Conservation (phyloP, 2,329 filamentous ascomycete species). For the Coleophoma eucalyptorum region DNA sequence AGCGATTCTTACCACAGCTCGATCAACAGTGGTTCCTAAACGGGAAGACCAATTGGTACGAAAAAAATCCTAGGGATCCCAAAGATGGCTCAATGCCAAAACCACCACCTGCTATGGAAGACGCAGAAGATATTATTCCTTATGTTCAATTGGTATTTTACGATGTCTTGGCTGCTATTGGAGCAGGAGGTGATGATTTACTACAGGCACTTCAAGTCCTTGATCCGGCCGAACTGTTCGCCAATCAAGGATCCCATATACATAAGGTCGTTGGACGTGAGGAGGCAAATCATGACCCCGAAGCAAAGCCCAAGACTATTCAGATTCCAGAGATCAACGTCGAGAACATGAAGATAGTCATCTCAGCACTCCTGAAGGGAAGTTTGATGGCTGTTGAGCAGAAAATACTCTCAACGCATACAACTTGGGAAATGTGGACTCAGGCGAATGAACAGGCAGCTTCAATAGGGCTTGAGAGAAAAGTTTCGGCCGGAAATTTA, state of each 20-base stretch:
- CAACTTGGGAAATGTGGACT: too few relatives aligned
- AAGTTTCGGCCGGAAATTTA: too few relatives aligned
- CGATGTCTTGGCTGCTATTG: conserved; percentile 23
- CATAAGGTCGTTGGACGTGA: background rate
- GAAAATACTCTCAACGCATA: too few relatives aligned
- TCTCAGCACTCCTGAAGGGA: background rate
- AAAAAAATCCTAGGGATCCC: conserved; percentile 7
- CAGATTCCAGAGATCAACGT: background rate
- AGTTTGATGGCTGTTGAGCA: too few relatives aligned
- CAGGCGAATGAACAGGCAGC: too few relatives aligned
- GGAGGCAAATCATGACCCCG: too few relatives aligned
- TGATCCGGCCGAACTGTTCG: background rate
- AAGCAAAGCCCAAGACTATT: background rate
- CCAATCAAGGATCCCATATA: background rate
- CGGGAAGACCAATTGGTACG: conserved; percentile 15
- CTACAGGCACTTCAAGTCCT: conserved; percentile 11
- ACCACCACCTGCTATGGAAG: too few relatives aligned
- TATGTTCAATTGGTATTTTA: conserved; percentile 22
- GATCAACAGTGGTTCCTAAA: conserved; percentile 19
- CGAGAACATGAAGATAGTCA: background rate
- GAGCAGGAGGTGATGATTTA: conserved; percentile 17
- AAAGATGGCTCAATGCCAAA: too few relatives aligned
- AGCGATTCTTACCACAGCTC: conserved; percentile 15
- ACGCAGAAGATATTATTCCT: conserved; percentile 14
- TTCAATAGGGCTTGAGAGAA: too few relatives aligned